Conservation (phyloP, 768 basidiomycete genomes). For the Boletus tomentosulus region DNA sequence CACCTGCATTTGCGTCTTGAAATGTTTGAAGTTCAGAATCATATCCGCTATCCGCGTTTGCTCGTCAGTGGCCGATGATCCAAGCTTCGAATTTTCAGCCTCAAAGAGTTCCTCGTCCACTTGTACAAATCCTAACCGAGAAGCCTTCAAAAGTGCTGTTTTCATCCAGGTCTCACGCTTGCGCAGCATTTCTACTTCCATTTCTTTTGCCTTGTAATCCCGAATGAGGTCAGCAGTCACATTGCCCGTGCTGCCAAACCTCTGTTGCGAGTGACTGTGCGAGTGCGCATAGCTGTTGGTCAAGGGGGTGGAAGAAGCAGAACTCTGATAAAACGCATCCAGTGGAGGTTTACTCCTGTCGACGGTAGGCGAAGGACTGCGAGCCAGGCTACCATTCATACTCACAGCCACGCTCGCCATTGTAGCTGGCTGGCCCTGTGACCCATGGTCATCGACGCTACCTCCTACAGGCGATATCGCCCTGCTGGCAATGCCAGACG, state of each 20-base stretch:
- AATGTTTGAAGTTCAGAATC: conserved; percentile 80
- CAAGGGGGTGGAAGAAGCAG: conserved; percentile 39
- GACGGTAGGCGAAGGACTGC: conserved; percentile 56
- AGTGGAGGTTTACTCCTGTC: conserved; percentile 53
- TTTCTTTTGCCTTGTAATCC: conserved; percentile 79
- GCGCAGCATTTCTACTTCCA: conserved; percentile 72
- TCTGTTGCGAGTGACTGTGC: conserved; percentile 31
- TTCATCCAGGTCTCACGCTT: conserved; percentile 84
- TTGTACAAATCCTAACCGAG: conserved; percentile 73
- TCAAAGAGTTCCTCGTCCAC: conserved; percentile 48
- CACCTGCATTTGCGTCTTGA: conserved; percentile 84
- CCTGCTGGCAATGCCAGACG: conserved; percentile 39
- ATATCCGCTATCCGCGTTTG: conserved; percentile 61
- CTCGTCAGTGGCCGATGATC: conserved; percentile 35
- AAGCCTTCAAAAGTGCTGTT: conserved; percentile 70
- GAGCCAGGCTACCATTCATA: conserved; percentile 44
- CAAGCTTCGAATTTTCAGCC: conserved; percentile 32
- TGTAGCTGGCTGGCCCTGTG: conserved; percentile 35
- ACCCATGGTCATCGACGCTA: conserved; percentile 20
- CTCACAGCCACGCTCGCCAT: conserved; percentile 54
- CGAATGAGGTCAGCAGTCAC: conserved; percentile 71
- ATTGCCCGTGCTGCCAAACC: conserved; percentile 58
- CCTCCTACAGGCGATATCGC: conserved; percentile 56
- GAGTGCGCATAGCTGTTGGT: conserved; percentile 48
- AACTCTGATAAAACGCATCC: conserved; percentile 55